Base-by-base conservation (phyloP, 352 stramenopile species). In the Pythium phragmitis region DNA sequence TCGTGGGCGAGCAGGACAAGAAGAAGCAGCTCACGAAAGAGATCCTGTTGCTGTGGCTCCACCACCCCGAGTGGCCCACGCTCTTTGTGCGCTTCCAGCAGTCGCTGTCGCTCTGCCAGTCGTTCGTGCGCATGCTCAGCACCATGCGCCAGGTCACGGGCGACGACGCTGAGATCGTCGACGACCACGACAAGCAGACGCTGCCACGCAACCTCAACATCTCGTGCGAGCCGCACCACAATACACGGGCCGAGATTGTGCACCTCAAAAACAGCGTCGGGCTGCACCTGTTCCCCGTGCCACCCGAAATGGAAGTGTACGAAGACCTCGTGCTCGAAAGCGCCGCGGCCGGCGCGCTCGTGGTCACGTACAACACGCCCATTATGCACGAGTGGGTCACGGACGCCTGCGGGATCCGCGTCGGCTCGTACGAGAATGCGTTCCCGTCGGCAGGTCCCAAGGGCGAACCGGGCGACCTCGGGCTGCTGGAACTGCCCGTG, bases 311-410 rank as follows among this genome's bases (percentile, higher is more conserved):
- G 13, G 80, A 87, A 48, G 70, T 75, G 48, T 76, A 81, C 42
- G 77, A 91, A 51, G 73, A 83, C n/a, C 67, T 71, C 1, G 68
- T 77, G 37, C 68, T 91, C 2, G 80, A 91, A 54, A 88, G 73
- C 47, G 57, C 72, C 8, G 69, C 82, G 8, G 80, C 82, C 4
- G 80, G 82, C 6, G 80, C 82, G 14, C 60, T 89, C 28, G 77
- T 81, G 11, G 60, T 91, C 30, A 88, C 80, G 41, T 89, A 81
- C 72, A 77, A 89, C 63, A 79, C 82, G 16, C 80, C 80, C 28
- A 76, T 89, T 43, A 91, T 89, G 82, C 80, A 85, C 54, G 82
- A 91, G 50, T 91, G 77, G 75, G 73, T 89, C 28, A 77, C 80
- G 1, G 76, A 88, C 60, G 68, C 66, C 19, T 77, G 67, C 48